These are phyloP conservation scores for Mitragyna speciosa DNA, from an alignment of 257 asterid genomes.

Conservation along the genomic window DNA sequence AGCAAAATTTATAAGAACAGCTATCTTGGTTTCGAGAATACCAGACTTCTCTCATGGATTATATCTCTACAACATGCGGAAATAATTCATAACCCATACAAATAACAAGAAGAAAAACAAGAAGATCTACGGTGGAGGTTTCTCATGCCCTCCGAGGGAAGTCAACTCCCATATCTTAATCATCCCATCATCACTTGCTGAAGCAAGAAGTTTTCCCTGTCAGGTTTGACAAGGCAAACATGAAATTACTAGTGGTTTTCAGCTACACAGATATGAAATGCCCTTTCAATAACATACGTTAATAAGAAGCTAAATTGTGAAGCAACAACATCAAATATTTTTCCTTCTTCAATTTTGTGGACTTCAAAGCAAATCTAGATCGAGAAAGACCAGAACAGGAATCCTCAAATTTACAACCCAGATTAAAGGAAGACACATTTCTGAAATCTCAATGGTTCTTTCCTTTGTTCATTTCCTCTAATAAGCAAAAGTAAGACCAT, in stretches of 20 bases:
- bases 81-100: neutral
- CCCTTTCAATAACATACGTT: neutral
- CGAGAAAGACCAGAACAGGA: neutral
- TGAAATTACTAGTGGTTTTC: neutral
- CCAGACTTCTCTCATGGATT: neutral
- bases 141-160: conserved; percentile 26
- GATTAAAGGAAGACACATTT: neutral
- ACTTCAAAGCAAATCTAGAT: neutral
- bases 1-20: neutral
- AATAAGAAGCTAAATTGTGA: neutral
- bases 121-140: conserved; percentile 18
- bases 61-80: neutral
- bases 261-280: neutral
- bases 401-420: neutral
- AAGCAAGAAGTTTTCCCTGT: conserved; percentile 74
- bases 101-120: neutral
- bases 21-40: neutral
- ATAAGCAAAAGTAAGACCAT: neutral
- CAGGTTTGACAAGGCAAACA: conserved; percentile 13
- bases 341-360: too few species aligned
- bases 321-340: neutral
- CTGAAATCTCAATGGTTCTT: neutral
- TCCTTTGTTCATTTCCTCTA: neutral
- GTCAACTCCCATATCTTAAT: conserved; percentile 82
- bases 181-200: conserved; percentile 87